phyloP scores from a whole-genome alignment of 352 stramenopile species.

The Phytophthora fragariae region DNA sequence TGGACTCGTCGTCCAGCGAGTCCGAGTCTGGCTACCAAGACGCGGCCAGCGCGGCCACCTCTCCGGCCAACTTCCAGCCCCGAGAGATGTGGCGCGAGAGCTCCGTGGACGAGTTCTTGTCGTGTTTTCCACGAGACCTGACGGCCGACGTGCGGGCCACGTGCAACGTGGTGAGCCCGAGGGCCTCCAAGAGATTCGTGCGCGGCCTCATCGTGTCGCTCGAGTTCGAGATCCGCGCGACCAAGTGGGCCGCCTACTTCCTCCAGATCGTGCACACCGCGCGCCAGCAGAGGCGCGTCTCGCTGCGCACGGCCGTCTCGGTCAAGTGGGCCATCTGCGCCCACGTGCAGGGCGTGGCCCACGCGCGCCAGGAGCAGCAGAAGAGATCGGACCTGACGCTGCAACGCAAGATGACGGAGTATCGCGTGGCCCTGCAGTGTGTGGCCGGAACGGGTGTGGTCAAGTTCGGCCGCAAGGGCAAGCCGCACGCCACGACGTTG shows the following conservation, averaged over 20 bases:
- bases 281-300: conserved; percentile 38
- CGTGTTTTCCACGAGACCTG: conserved; percentile 48
- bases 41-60: no score
- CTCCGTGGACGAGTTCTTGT: conserved; percentile 48
- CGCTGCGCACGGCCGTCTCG: conserved; percentile 48
- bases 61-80: not conserved
- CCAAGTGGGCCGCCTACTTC: conserved; percentile 85
- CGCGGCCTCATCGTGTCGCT: conserved; percentile 52
- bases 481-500: conserved; percentile 75
- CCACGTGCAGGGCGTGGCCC: conserved; percentile 58
- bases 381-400: conserved; percentile 60
- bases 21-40: conserved; percentile 8
- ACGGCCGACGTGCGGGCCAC: conserved; percentile 51
- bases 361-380: conserved; percentile 48
- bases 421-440: conserved; percentile 84
- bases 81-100: conserved; percentile 41
- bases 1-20: conserved; percentile 14
- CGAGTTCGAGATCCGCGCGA: conserved; percentile 80
- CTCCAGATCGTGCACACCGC: conserved; percentile 61
- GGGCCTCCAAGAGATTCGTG: conserved; percentile 41
- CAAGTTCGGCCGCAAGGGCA: conserved; percentile 86
- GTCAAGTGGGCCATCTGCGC: conserved; percentile 75
- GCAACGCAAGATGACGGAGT: conserved; percentile 86
- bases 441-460: conserved; percentile 72
- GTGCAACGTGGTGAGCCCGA: conserved; percentile 46